phyloP scores from a whole-genome alignment of 2,329 filamentous ascomycete genomes.

The Trichoderma arundinaceum region DNA sequence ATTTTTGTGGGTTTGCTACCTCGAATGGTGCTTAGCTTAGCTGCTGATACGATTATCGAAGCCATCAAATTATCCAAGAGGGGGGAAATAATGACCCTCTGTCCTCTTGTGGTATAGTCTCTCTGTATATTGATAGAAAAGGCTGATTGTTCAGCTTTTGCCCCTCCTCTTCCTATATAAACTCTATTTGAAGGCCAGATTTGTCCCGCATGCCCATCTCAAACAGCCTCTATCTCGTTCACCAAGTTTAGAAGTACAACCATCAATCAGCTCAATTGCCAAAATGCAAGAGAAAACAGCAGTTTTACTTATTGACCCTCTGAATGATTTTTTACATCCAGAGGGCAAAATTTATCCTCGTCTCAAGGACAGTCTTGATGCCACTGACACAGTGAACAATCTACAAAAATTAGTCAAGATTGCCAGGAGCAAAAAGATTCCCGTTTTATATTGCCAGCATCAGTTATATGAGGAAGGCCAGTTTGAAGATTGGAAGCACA shows the following conservation, averaged over 20 bases:
- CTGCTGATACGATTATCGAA: neutral
- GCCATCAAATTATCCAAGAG: neutral
- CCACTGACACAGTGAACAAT: slow-evolving; percentile 29
- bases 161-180: slow-evolving; percentile 12
- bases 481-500: slow-evolving; percentile 31
- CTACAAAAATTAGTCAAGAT: slow-evolving; percentile 26
- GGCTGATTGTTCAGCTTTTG: neutral
- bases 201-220: neutral
- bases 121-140: neutral
- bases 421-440: slow-evolving; percentile 28
- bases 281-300: slow-evolving; percentile 30
- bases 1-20: neutral
- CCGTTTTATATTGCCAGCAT: slow-evolving; percentile 34
- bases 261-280: neutral
- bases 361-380: slow-evolving; percentile 26
- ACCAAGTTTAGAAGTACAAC: neutral
- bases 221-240: neutral
- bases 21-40: neutral
- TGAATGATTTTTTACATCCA: slow-evolving; percentile 35
- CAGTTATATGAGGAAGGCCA: slow-evolving; percentile 28
- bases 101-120: neutral
- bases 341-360: slow-evolving; percentile 31
- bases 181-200: neutral
- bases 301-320: slow-evolving; percentile 34
- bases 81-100: neutral